phyloP scores from a whole-genome alignment of 768 basidiomycete genomes.

The Phylloporus sp. region DNA sequence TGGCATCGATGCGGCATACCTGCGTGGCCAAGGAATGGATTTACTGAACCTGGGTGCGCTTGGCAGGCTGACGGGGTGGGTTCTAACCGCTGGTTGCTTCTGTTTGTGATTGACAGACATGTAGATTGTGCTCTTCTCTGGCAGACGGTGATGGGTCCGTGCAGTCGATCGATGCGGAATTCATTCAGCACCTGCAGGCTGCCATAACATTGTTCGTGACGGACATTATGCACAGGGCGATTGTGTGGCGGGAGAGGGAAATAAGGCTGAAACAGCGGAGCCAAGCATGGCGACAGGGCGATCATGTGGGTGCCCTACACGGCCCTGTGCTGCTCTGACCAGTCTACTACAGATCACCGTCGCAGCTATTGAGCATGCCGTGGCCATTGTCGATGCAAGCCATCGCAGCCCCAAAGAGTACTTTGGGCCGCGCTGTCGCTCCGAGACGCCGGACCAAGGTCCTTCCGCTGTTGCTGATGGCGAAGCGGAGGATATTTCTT shows the following conservation, averaged over 20 bases:
- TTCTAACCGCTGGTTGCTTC: constrained; percentile 19
- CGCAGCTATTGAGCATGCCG: constrained; percentile 45
- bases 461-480: constrained; percentile 4
- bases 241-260: constrained; percentile 59
- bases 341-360: constrained; percentile 36
- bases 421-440: constrained; percentile 33
- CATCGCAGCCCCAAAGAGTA: constrained; percentile 37
- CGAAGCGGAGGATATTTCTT: background rate
- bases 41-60: constrained; percentile 37
- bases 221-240: constrained; percentile 46
- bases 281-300: constrained; percentile 54
- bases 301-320: constrained; percentile 34
- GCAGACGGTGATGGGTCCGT: constrained; percentile 19
- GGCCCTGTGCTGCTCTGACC: background rate
- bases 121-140: constrained; percentile 30
- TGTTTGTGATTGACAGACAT: constrained; percentile 1
- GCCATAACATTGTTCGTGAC: constrained; percentile 50
- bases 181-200: constrained; percentile 43
- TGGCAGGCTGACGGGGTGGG: constrained; percentile 41
- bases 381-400: constrained; percentile 44
- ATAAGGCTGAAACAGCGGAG: constrained; percentile 51
- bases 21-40: constrained; percentile 42
- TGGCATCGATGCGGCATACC: constrained; percentile 43
- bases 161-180: constrained; percentile 46
- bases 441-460: constrained; percentile 16